phyloP scores from a whole-genome alignment of 352 stramenopile genomes.

The Phytophthora lateralis region DNA sequence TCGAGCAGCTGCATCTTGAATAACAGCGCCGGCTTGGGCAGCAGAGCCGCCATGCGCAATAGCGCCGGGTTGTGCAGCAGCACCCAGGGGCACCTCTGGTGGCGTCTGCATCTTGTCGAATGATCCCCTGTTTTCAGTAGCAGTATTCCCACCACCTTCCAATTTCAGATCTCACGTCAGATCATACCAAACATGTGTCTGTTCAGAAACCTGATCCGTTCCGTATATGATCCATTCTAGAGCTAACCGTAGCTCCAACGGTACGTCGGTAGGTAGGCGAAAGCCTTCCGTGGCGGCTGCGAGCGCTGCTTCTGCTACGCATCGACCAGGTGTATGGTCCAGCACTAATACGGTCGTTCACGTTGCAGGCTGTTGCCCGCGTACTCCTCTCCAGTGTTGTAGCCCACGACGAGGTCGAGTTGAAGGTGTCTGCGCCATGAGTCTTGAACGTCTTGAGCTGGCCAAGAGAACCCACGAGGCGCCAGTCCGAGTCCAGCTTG shows the following conservation, averaged over 20 bases:
- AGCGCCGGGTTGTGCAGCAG: too few relatives aligned
- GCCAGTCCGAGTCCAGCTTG: conserved; percentile 47
- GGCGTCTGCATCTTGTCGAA: too few relatives aligned
- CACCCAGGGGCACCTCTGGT: too few relatives aligned
- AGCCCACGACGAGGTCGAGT: conserved; percentile 27
- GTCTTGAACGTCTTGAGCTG: conserved; percentile 52
- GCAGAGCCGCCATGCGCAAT: too few relatives aligned
- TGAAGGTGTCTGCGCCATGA: conserved; percentile 34
- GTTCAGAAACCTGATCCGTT: too few relatives aligned
- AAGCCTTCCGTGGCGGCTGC: conserved; percentile 7
- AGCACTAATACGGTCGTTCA: conserved; percentile 23
- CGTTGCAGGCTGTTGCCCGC: conserved; percentile 12
- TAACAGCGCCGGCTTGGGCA: too few relatives aligned
- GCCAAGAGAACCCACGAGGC: conserved; percentile 38
- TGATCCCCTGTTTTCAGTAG: too few relatives aligned
- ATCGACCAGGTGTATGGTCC: conserved; percentile 9
- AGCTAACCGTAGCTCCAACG: conserved; percentile 4
- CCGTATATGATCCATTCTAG: too few relatives aligned
- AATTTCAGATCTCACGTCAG: too few relatives aligned
- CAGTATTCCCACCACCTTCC: too few relatives aligned
- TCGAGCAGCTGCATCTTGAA: too few relatives aligned
- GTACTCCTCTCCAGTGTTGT: conserved; percentile 25
- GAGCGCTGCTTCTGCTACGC: conserved; percentile 19
- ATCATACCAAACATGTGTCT: too few relatives aligned
- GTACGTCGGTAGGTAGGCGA: conserved; percentile 17